Base-by-base conservation (phyloP, 768 basidiomycete genomes). In the Suillus sp. region DNA sequence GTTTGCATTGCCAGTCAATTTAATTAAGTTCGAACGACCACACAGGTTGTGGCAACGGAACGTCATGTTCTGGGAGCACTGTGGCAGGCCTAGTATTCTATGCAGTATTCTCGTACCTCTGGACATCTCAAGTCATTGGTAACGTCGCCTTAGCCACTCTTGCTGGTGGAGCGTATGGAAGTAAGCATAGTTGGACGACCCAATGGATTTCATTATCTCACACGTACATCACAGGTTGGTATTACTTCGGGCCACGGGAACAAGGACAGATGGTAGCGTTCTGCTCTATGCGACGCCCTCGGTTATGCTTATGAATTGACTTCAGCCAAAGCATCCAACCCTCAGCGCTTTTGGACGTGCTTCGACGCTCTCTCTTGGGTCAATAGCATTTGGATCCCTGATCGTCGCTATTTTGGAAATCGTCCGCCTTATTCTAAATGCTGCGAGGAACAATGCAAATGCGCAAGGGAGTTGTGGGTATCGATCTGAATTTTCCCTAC, bases 351-450 rank as follows among this genome's bases (percentile, higher is more conserved):
- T 95, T 67, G 82, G 83, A 25, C 85, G 92, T 34, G 90, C 91
- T 27, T 90, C 88, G 4, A 92, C 91, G 0, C 74, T 88, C 32
- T 93, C 92, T 0, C 81, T 95, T 37, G 93, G 92, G 9, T 92
- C 90, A 2, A 91, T 94, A 66, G 91, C 92, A 0, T 93, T 95
- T 71, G 92, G 92, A 16, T 90, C 88, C 16, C 78, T 95, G 68
- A 90, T 94, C 62, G 92, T 95, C 34, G 92, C 93, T 1, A 72
- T 94, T 37, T 76, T 95, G 47, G 92, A 94, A 64, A 71, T 92
- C 18, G 63, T 93, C 47, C 78, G 84, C 55, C 75, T 92, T 69
- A 68, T 92, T 48, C 72, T 94, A 32, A 83, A 84, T 57, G 78
- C 82, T 38, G 80, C 79, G n/a, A 77, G 83, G 65, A 81, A 88